Conservation (phyloP, 129 eudicot species). For the Arctium lappa region DNA sequence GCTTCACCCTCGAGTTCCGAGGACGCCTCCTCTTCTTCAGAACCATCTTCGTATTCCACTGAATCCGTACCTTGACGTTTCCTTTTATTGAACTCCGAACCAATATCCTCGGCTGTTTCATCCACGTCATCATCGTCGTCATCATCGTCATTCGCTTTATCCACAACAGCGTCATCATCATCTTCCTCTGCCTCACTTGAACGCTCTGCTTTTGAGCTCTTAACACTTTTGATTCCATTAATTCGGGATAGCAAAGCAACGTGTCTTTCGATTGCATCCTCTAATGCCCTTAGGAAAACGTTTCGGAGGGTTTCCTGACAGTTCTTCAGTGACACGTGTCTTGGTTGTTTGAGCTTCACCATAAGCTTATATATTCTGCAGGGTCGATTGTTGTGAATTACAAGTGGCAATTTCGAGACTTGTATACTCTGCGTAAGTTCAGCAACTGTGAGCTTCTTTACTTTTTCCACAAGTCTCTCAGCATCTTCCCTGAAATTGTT, state of each 20-base stretch:
- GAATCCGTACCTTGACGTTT: constrained; percentile 72
- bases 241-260: constrained; percentile 52
- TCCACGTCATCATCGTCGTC: constrained; percentile 40
- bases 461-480: constrained; percentile 54
- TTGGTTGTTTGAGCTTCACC: constrained; percentile 58
- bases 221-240: constrained; percentile 54
- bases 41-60: constrained; percentile 73
- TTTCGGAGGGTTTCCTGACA: constrained; percentile 46
- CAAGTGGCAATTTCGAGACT: constrained; percentile 46
- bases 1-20: constrained; percentile 29
- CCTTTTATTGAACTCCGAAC: constrained; percentile 51
- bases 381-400: constrained; percentile 25
- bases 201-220: constrained; percentile 18
- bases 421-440: constrained; percentile 79
- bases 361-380: constrained; percentile 61
- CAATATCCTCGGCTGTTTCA: constrained; percentile 65
- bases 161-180: constrained; percentile 23
- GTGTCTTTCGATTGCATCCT: constrained; percentile 75
- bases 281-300: constrained; percentile 53
- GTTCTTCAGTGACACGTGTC: constrained; percentile 49
- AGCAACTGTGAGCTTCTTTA: constrained; percentile 69
- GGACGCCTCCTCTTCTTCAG: constrained; percentile 42
- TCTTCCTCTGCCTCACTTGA: constrained; percentile 38
- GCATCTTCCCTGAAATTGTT: constrained; percentile 69
- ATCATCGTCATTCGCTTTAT: background rate